Evolutionary conservation across 1,284 basidiomycete genomes (phyloP).

Genomic region (Naganishia cerealis): DNA sequence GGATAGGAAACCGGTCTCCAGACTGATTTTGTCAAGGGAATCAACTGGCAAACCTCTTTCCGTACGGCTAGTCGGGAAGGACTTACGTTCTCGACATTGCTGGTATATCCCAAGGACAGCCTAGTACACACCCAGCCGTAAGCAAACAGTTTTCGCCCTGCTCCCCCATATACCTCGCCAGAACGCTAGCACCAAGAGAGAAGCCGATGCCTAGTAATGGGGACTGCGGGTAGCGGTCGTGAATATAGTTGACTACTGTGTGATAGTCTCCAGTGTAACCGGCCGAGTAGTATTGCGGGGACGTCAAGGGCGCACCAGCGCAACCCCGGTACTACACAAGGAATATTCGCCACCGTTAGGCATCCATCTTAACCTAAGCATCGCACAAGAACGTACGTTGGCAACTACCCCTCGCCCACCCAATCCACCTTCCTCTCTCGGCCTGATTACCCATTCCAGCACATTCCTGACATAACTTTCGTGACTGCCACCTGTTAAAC

Average conservation of each 20-base stretch:
- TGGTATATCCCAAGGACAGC: conserved; percentile 59
- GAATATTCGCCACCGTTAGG: background rate
- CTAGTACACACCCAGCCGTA: conserved; percentile 72
- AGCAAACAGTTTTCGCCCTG: conserved; percentile 77
- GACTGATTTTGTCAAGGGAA: conserved; percentile 38
- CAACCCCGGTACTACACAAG: conserved; percentile 44
- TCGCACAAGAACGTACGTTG: conserved; percentile 56
- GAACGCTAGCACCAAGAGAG: conserved; percentile 87
- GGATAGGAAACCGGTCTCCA: conserved; percentile 66
- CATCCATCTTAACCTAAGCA: background rate
- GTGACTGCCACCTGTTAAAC: conserved; percentile 83
- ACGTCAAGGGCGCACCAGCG: conserved; percentile 73
- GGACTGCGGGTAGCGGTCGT: conserved; percentile 71
- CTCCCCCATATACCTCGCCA: conserved; percentile 88
- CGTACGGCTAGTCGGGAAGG: background rate
- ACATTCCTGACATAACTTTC: conserved; percentile 85
- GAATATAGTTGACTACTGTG: conserved; percentile 74
- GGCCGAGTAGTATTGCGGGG: conserved; percentile 76
- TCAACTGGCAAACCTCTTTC: background rate
- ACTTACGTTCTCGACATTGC: conserved; percentile 45
- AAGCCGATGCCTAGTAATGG: conserved; percentile 85
- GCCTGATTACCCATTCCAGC: conserved; percentile 65
- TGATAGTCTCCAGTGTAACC: conserved; percentile 79
- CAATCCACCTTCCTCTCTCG: conserved; percentile 71
- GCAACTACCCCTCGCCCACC: conserved; percentile 85